Percentiles rank a stretch among this genome's conserved stretches.
phyloP scores from a whole-genome alignment of 176 grass and related monocot genomes.

The Dendrocalamus sinicus region DNA sequence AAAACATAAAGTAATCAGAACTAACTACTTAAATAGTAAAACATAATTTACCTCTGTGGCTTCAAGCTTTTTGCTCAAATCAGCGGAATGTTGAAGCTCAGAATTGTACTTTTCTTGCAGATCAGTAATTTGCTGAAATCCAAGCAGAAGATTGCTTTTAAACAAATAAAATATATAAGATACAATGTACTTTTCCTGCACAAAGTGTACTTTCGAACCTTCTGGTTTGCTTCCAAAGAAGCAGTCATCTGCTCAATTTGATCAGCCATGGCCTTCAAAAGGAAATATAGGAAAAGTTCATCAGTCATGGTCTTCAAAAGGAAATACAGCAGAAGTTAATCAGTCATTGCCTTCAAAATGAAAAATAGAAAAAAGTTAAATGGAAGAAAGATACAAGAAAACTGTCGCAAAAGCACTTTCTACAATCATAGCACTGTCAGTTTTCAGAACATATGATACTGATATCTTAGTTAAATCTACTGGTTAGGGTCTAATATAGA shows the following conservation, averaged over 20 bases:
- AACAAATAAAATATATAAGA: not conserved
- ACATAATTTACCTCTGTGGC: constrained; percentile 65
- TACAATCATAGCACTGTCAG: not conserved
- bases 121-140: constrained; percentile 71
- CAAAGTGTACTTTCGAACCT: constrained; percentile 48
- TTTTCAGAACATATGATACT: not conserved
- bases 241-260: constrained; percentile 84
- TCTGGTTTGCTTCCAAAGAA: constrained; percentile 67
- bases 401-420: not conserved
- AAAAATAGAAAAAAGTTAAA: constrained; percentile 24
- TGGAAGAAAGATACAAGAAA: constrained; percentile 4
- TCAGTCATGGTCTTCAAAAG: constrained; percentile 58
- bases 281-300: constrained; percentile 30
- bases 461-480: not conserved
- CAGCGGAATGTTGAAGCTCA: constrained; percentile 68
- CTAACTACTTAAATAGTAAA: not conserved
- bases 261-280: constrained; percentile 80
- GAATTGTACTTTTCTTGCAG: constrained; percentile 77
- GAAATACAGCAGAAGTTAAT: constrained; percentile 38
- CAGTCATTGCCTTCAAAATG: constrained; percentile 68
- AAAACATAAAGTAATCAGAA: not conserved
- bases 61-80: constrained; percentile 74
- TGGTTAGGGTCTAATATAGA: not conserved
- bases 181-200: not conserved
- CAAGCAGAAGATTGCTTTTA: constrained; percentile 30